Evolutionary conservation across 345 rosid species (phyloP).

Genomic region (Salix arbutifolia): DNA sequence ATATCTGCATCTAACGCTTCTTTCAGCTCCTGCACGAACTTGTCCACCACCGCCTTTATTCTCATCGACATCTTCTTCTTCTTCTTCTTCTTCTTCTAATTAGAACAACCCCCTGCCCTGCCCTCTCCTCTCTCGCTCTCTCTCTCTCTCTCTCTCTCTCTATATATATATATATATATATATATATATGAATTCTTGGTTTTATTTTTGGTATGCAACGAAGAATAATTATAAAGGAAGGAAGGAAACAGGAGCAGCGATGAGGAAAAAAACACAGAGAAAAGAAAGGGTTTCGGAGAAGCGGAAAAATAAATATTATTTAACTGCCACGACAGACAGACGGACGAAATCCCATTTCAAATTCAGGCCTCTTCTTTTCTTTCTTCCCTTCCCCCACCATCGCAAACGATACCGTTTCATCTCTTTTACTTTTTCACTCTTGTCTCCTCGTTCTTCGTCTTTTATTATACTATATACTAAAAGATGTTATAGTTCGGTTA

Average conservation of each 20-base stretch:
- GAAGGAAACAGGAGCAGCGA: background rate
- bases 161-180: too few relatives aligned
- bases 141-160: too few relatives aligned
- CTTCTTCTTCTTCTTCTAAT: background rate
- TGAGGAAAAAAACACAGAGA: background rate
- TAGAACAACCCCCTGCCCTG: background rate
- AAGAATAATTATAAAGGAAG: background rate
- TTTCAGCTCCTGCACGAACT: constrained; percentile 92
- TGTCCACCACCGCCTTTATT: constrained; percentile 87
- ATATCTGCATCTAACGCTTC: constrained; percentile 94
- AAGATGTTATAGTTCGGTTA: too few relatives aligned
- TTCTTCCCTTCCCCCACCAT: background rate
- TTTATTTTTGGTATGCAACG: background rate
- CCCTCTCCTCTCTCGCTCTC: too few relatives aligned
- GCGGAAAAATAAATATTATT: too few relatives aligned
- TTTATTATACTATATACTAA: too few relatives aligned
- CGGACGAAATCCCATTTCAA: background rate
- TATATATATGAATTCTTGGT: background rate
- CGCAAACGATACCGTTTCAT: too few relatives aligned
- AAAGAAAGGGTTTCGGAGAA: too few relatives aligned
- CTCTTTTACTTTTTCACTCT: too few relatives aligned
- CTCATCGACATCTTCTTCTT: constrained; percentile 60
- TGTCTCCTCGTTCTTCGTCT: too few relatives aligned
- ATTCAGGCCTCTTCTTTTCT: background rate
- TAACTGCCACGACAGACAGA: too few relatives aligned